Conservation (phyloP, 352 stramenopile species). For the Blastocystis hominis region DNA sequence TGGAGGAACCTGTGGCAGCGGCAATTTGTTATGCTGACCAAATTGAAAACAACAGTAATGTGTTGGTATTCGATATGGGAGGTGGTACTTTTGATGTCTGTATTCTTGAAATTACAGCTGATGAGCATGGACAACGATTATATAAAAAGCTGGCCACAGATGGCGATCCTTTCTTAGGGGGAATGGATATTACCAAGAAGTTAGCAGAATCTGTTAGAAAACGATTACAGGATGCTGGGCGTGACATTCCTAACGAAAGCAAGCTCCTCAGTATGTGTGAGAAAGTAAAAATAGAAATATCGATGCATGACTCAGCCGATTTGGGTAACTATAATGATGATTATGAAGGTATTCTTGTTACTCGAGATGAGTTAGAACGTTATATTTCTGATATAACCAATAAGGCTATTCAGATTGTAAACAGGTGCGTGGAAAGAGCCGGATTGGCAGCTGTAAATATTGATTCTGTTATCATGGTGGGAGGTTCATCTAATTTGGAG, state of each 20-base stretch:
- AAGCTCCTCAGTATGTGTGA: conserved; percentile 63
- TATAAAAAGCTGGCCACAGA: not conserved
- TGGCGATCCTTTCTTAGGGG: conserved; percentile 16
- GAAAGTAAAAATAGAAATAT: too few relatives aligned
- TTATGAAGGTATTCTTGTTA: not conserved
- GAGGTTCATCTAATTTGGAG: conserved; percentile 83
- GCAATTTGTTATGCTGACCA: conserved; percentile 94
- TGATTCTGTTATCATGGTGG: not conserved
- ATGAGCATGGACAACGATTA: conserved; percentile 62
- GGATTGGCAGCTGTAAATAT: not conserved
- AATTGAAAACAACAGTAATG: conserved; percentile 81
- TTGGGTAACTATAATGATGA: not conserved
- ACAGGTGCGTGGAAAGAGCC: not conserved
- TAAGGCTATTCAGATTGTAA: not conserved
- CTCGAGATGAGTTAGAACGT: not conserved
- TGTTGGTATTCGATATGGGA: conserved; percentile 93
- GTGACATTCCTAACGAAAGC: conserved; percentile 81
- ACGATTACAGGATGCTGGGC: conserved; percentile 92
- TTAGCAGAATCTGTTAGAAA: conserved; percentile 99
- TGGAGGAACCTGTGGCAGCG: conserved; percentile 88
- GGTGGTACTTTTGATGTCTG: conserved; percentile 90
- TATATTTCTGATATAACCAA: not conserved
- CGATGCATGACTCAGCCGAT: not conserved
- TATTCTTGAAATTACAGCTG: conserved; percentile 67
- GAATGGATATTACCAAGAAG: conserved; percentile 60